Base-by-base conservation (phyloP, 495 filamentous ascomycete species). In the Daldinia concentrica region DNA sequence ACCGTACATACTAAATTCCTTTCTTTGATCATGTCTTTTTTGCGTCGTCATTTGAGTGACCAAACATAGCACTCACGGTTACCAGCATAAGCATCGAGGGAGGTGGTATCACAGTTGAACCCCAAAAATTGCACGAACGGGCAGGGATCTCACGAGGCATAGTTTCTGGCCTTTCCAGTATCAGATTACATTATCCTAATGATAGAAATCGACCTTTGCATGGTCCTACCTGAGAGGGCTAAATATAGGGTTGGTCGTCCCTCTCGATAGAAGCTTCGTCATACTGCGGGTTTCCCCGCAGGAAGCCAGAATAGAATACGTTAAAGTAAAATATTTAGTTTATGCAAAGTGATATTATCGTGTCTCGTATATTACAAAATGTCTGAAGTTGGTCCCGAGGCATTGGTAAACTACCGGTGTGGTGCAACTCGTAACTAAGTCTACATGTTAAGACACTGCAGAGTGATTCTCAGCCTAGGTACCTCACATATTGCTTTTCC, bases 1-100 rank as follows among this genome's bases (percentile, higher is more conserved):
- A 73, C 71, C 57, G 56, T 66, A 69, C 66, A 69, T 66, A 69
- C 19, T 58, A 26, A 62, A n/a, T 73, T 71, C 39, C 57, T 26
- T 69, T 57, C 62, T 63, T 37, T 50, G 14, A 30, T 71, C 32
- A 36, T 43, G 32, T 58, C 19, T 68, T 55, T 58, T 22, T 36
- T 36, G 64, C 60, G 63, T 66, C 43, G 43, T 34, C 62, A 68
- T 62, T 45, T 43, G 65, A 58, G 70, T 58, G n/a, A 62, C 57
- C 58, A 51, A n/a, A 58, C 71, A 73, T 73, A 61, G 61, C 70
- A 73, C 67, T 57, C 30, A 14, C 54, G 29, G 54, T 57, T 57
- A 57, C 17, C 54, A 36, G 54, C 54, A 57, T 57, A 57, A 36
- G 54, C 54, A 57, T 57, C 9, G 14, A 34, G 54, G 54, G 58